phyloP scores from a whole-genome alignment of 495 filamentous ascomycete species.

The Lophiostoma macrostomum region DNA sequence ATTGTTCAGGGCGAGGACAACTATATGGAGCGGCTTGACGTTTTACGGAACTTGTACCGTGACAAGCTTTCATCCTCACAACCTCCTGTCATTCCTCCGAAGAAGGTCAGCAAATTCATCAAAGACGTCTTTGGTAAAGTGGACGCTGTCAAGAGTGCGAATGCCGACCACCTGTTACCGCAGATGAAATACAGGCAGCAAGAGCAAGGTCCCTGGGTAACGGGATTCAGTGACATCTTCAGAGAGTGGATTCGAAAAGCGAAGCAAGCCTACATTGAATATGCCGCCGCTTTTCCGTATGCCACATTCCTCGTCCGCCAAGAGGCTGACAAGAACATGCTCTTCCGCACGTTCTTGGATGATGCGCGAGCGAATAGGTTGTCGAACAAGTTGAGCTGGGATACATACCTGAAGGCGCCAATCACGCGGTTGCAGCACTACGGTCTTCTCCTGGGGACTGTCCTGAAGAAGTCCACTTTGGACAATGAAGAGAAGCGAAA shows the following conservation, averaged over 20 bases:
- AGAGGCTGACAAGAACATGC: constrained; percentile 77
- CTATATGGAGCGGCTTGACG: constrained; percentile 82
- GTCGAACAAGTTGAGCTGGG: constrained; percentile 87
- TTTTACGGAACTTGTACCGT: constrained; percentile 79
- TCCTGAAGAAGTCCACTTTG: constrained; percentile 74
- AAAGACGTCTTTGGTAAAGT: constrained; percentile 84
- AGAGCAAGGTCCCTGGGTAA: constrained; percentile 92
- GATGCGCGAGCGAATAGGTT: constrained; percentile 71
- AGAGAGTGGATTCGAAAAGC: constrained; percentile 98
- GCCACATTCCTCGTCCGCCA: constrained; percentile 79
- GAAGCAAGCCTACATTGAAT: constrained; percentile 82
- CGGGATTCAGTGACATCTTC: constrained; percentile 95
- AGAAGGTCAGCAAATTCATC: constrained; percentile 72
- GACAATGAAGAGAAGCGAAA: constrained; percentile 91
- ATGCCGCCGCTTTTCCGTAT: constrained; percentile 81
- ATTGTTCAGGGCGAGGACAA: constrained; percentile 90
- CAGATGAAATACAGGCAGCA: constrained; percentile 97
- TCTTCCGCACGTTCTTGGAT: constrained; percentile 85
- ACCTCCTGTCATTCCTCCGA: constrained; percentile 76
- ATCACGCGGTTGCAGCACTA: constrained; percentile 93
- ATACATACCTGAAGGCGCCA: constrained; percentile 87
- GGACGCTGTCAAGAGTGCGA: constrained; percentile 83
- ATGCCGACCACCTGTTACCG: constrained; percentile 89
- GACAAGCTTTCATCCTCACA: constrained; percentile 72
- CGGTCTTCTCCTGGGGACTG: constrained; percentile 74